Evolutionary conservation across 2,329 filamentous ascomycete species (phyloP).

Genomic region (Beauveria bassiana): DNA sequence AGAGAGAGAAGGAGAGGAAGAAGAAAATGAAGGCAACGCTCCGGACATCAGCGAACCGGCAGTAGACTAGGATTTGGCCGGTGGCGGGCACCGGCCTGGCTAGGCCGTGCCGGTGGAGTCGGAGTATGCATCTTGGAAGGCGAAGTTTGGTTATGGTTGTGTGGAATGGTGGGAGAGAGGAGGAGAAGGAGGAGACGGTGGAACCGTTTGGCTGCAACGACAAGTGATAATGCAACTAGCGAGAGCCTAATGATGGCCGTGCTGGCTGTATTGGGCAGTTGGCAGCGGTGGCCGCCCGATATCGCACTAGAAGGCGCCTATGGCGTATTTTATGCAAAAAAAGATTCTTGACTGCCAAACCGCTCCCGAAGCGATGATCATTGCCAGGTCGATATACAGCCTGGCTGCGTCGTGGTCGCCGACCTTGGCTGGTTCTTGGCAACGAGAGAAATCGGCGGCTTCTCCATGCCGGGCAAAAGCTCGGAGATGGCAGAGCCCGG

Average conservation of each 20-base stretch:
- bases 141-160: background rate
- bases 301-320: constrained; percentile 1
- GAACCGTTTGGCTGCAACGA: background rate
- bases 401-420: too few relatives aligned
- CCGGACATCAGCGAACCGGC: background rate
- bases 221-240: background rate
- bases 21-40: background rate
- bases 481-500: background rate
- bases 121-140: background rate
- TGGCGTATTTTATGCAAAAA: background rate
- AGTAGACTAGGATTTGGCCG: background rate
- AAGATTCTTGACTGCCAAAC: background rate
- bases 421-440: background rate
- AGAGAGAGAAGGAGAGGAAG: background rate
- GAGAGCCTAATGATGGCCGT: background rate
- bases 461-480: background rate
- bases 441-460: background rate
- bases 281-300: background rate
- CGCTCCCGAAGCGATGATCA: background rate
- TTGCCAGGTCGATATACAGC: background rate
- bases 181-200: background rate
- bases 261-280: background rate
- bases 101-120: background rate
- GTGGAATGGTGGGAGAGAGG: background rate
- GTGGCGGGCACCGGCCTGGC: background rate